Evolutionary conservation across 306 rosid species (phyloP).

Genomic region (Trichosanthes truncata): DNA sequence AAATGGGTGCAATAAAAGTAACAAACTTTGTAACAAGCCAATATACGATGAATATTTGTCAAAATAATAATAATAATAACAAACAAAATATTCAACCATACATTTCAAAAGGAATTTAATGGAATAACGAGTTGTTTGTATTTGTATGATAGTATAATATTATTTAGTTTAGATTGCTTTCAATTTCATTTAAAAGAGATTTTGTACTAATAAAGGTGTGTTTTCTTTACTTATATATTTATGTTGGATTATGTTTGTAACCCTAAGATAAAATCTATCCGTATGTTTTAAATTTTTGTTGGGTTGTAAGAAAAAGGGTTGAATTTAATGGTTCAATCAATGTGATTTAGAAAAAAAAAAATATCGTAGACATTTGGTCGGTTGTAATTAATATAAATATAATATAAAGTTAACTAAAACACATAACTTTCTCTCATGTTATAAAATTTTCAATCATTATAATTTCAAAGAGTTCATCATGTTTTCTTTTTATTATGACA

Average conservation of each 20-base stretch:
- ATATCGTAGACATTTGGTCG: too few relatives aligned
- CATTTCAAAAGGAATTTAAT: neutral
- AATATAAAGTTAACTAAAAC: too few relatives aligned
- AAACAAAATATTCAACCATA: neutral
- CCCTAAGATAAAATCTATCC: too few relatives aligned
- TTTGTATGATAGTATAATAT: neutral
- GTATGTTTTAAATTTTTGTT: neutral
- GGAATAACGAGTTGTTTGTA: neutral
- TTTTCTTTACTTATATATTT: too few relatives aligned
- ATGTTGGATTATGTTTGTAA: neutral
- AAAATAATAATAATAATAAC: neutral
- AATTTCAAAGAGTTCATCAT: neutral
- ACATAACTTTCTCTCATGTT: neutral
- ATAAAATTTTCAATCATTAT: neutral
- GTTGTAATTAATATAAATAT: too few relatives aligned
- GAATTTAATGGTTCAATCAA: too few relatives aligned
- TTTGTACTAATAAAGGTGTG: too few relatives aligned
- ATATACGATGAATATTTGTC: neutral
- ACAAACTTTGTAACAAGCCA: neutral
- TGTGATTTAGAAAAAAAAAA: too few relatives aligned
- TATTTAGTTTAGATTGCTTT: neutral
- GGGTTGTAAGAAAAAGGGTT: neutral
- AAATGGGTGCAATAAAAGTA: neutral
- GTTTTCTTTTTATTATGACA: too few relatives aligned
- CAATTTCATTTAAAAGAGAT: too few relatives aligned